A percentile compares a stretch with the other conserved stretches of the same genome.
These are phyloP conservation scores for Hypsizygus ulmarius DNA, from an alignment of 1,284 basidiomycete genomes.

Conservation along the genomic window DNA sequence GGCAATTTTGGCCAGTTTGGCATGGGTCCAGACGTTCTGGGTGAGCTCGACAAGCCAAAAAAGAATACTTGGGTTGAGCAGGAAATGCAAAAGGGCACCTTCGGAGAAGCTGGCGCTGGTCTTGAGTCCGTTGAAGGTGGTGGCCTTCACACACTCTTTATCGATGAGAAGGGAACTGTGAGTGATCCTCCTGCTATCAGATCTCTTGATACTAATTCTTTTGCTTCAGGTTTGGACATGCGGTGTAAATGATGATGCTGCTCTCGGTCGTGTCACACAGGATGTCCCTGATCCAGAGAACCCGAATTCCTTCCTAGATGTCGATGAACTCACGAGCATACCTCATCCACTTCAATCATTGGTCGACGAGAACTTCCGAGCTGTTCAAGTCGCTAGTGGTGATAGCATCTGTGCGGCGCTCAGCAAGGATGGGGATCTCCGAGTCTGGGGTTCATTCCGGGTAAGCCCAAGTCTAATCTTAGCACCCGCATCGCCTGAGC, in stretches of 20 bases:
- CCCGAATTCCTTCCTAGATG: slow-evolving; percentile 55
- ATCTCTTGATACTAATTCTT: slow-evolving; percentile 2
- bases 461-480: slow-evolving; percentile 46
- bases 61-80: slow-evolving; percentile 64
- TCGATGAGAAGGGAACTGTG: slow-evolving; percentile 84
- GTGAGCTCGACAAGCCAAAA: slow-evolving; percentile 70
- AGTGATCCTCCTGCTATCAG: slow-evolving; percentile 31
- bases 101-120: slow-evolving; percentile 70
- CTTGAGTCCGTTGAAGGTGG: slow-evolving; percentile 76
- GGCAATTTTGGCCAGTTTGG: slow-evolving; percentile 91
- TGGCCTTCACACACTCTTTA: slow-evolving; percentile 81
- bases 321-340: slow-evolving; percentile 77
- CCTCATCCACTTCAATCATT: slow-evolving; percentile 75
- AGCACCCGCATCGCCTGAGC: slow-evolving; percentile 1
- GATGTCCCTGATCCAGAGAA: slow-evolving; percentile 69
- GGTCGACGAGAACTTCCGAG: slow-evolving; percentile 75
- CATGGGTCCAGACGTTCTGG: slow-evolving; percentile 68
- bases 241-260: slow-evolving; percentile 91
- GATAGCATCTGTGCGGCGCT: slow-evolving; percentile 86
- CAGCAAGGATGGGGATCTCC: slow-evolving; percentile 72
- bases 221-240: slow-evolving; percentile 73
- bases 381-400: slow-evolving; percentile 79
- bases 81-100: slow-evolving; percentile 59
- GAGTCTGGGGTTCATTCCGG: slow-evolving; percentile 91
- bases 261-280: slow-evolving; percentile 80